phyloP scores from a whole-genome alignment of 2,329 filamentous ascomycete species.

The Botrytis byssoidea region DNA sequence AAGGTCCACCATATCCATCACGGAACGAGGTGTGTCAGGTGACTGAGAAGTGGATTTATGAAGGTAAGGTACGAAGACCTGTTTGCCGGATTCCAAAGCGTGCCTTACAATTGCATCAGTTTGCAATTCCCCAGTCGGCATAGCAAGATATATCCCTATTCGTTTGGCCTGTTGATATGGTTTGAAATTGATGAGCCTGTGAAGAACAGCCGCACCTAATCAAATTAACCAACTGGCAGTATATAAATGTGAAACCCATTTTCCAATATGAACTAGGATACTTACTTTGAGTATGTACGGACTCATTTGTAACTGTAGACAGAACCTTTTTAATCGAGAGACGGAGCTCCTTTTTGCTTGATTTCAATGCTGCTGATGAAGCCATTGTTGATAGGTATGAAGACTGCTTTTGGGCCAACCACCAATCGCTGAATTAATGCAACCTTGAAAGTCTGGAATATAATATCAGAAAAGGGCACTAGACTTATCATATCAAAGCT shows the following conservation, averaged over 20 bases:
- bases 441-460: background rate
- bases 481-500: background rate
- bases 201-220: slow-evolving; percentile 63
- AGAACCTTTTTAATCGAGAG: slow-evolving; percentile 67
- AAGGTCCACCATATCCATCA: slow-evolving; percentile 95
- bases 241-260: slow-evolving; percentile 18
- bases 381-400: slow-evolving; percentile 25
- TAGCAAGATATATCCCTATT: slow-evolving; percentile 88
- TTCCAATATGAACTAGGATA: slow-evolving; percentile 7
- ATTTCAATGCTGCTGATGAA: slow-evolving; percentile 48
- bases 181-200: slow-evolving; percentile 62
- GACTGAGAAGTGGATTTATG: slow-evolving; percentile 53
- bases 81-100: slow-evolving; percentile 73
- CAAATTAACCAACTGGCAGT: slow-evolving; percentile 21
- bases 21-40: slow-evolving; percentile 52
- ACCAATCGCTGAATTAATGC: background rate
- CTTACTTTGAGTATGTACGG: slow-evolving; percentile 69
- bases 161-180: slow-evolving; percentile 73
- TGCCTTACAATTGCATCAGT: slow-evolving; percentile 80
- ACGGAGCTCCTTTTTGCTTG: slow-evolving; percentile 75
- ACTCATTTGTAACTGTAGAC: slow-evolving; percentile 58
- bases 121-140: slow-evolving; percentile 84
- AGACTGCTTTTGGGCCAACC: background rate
- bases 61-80: slow-evolving; percentile 89
- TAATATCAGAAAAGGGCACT: background rate